Conservation (phyloP, 2,329 filamentous ascomycete genomes). For the Penicillium palitans region DNA sequence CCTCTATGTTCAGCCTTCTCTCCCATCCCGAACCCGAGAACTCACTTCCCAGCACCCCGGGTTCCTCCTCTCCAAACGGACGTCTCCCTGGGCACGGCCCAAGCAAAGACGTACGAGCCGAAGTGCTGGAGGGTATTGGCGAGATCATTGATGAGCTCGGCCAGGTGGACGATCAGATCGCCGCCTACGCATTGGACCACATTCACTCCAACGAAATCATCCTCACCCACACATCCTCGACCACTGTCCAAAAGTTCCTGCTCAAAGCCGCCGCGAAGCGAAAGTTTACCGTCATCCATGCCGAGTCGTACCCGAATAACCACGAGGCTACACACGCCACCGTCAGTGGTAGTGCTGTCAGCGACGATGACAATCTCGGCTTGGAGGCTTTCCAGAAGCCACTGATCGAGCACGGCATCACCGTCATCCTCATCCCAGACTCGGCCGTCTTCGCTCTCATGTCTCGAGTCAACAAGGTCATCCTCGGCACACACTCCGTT, state of each 20-base stretch:
- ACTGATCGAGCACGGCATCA: conserved; percentile 73
- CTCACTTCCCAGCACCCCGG: conserved; percentile 43
- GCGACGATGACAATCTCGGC: conserved; percentile 51
- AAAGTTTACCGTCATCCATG: conserved; percentile 87
- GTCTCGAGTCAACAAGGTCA: conserved; percentile 92
- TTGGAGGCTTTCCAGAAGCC: conserved; percentile 69
- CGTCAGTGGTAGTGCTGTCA: conserved; percentile 55
- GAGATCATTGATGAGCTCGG: conserved; percentile 95
- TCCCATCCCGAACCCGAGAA: conserved; percentile 60
- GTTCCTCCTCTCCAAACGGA: conserved; percentile 38
- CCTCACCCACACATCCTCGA: conserved; percentile 81
- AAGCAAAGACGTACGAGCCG: conserved; percentile 73
- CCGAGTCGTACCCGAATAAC: conserved; percentile 70
- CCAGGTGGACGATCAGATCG: conserved; percentile 90
- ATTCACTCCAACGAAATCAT: conserved; percentile 93
- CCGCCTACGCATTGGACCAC: conserved; percentile 81
- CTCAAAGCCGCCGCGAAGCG: conserved; percentile 83
- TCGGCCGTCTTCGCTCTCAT: conserved; percentile 89
- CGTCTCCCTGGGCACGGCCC: conserved; percentile 31
- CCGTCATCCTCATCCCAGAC: conserved; percentile 80
- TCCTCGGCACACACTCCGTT: conserved; percentile 83
- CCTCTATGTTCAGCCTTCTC: conserved; percentile 85
- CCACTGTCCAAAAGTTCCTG: conserved; percentile 86
- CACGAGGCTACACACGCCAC: conserved; percentile 63
- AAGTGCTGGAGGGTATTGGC: conserved; percentile 89